Base-by-base conservation (phyloP, 257 asterid genomes). In the Rhazya stricta region DNA sequence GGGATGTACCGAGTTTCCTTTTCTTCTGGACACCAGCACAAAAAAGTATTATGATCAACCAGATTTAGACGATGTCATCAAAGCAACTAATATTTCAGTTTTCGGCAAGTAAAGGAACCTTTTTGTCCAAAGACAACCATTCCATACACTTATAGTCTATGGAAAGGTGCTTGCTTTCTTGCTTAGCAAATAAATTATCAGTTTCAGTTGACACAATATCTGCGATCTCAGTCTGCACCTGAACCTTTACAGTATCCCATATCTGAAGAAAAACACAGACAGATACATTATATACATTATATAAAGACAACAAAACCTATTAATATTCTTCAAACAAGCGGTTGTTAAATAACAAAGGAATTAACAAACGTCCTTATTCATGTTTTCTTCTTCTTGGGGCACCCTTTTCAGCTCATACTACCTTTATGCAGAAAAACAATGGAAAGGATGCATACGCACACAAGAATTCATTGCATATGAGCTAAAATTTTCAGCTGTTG, bases 191-290 rank as follows among this genome's bases (percentile, higher is more conserved):
- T 63, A 87, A 76, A 65, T 81, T 48, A 46, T 66, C 48, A 9
- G 85, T 66, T 67, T 91, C 92, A 1, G 81, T 68, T 19, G 92
- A 82, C 73, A 85, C 86, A 78, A 92, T 80, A 75, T 94, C 98
- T 12, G 96, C 85, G 79, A 92, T 89, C 81, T 94, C 99, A 13
- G 96, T 83, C 84, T 92, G 99, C 54, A 94, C 75, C 84, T 89
- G 97, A 82, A 97, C 96, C 79, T 92, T 94, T 58, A 72, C 90
- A 1, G 99, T 91, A 86, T 94, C 97, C 96, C 99, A 92, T 86
- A 92, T 86, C 99, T 94, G 89, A 67, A 23, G 43, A 74, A 67
- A 74, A 63, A 21, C 42, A 73, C 79, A 71, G 73, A 80, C n/a
- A 61, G 63, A 72, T 79, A 60, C 77, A 69, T 41, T 54, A 16